phyloP scores from a whole-genome alignment of 306 rosid genomes.

The Lathyrus aphaca region DNA sequence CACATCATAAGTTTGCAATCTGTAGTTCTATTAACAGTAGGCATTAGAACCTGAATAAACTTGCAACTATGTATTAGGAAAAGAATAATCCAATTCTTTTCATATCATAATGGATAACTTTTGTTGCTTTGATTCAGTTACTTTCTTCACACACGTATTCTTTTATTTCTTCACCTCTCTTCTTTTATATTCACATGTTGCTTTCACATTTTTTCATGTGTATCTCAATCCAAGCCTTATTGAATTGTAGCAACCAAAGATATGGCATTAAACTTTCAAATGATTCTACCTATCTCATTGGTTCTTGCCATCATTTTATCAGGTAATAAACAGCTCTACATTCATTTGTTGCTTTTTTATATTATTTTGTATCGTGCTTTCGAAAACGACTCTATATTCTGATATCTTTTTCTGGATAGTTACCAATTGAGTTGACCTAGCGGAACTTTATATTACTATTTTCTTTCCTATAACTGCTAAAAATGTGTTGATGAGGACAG shows the following conservation, averaged over 20 bases:
- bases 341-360: too few species aligned
- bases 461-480: background rate
- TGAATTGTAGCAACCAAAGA: background rate
- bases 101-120: constrained; percentile 35
- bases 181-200: constrained; percentile 42
- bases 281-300: constrained; percentile 41
- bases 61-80: constrained; percentile 60
- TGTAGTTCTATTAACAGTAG: background rate
- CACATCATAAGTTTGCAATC: background rate
- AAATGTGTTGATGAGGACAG: constrained; percentile 43
- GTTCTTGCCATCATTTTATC: constrained; percentile 52
- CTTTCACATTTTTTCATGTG: constrained; percentile 18
- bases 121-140: constrained; percentile 45
- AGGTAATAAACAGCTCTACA: constrained; percentile 44
- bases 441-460: background rate
- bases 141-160: constrained; percentile 62
- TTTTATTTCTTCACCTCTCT: constrained; percentile 23
- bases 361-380: too few species aligned
- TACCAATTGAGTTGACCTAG: too few species aligned
- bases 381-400: too few species aligned
- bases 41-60: constrained; percentile 55
- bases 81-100: constrained; percentile 53
- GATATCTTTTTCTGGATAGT: too few species aligned
- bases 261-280: constrained; percentile 51
- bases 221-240: background rate